Base-by-base conservation (phyloP, 2,329 filamentous ascomycete species). In the Rugonectria rugulosa region DNA sequence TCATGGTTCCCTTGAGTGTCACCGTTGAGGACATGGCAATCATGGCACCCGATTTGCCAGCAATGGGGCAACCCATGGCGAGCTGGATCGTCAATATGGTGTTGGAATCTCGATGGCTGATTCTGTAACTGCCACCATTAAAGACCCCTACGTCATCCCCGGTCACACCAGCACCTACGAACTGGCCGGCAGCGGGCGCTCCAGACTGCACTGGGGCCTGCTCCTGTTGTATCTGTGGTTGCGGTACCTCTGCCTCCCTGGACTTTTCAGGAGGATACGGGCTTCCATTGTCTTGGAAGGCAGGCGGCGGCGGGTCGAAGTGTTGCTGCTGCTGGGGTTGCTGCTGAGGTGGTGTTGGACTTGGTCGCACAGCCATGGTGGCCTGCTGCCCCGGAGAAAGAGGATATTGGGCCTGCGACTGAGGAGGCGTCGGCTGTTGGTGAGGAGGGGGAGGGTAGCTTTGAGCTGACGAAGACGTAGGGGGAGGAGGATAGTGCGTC, bases 61-160 rank as follows among this genome's bases (percentile, higher is more conserved):
- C 81, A 46, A 98, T 74, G 0, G 94, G 94, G 67, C 91, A 96
- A 3, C 92, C 92, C 72, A 95, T 89, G 11, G 94, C 94, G 40
- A 98, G 77, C 73, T 97, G 94, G 19, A 97, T 75, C 0, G 93
- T 98, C 59, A 97, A 75, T 63, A 97, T 88, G 1, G 90, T 92
- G 72, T 98, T 99, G 55, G 86, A 88, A 73, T 97, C 92, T 19
- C 95, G 84, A 70, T 99, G 95, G 68, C 91, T 95, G 70, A 98
- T 92, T 37, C 95, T 84, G 72, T 94, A 99, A 69, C 90, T 94
- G 11, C 95, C 95, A 14, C 95, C 95, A 71, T 98, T 98, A 79
- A 98, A 99, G 0, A 90, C 95, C n/a, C 95, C 95, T 2, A 96
- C 86, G 65, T 97, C 93, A 72, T 98, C 95, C 24, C 86, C 79